Evolutionary conservation across 2,329 filamentous ascomycete species (phyloP).

Genomic region (Pseudogymnoascus sp.): DNA sequence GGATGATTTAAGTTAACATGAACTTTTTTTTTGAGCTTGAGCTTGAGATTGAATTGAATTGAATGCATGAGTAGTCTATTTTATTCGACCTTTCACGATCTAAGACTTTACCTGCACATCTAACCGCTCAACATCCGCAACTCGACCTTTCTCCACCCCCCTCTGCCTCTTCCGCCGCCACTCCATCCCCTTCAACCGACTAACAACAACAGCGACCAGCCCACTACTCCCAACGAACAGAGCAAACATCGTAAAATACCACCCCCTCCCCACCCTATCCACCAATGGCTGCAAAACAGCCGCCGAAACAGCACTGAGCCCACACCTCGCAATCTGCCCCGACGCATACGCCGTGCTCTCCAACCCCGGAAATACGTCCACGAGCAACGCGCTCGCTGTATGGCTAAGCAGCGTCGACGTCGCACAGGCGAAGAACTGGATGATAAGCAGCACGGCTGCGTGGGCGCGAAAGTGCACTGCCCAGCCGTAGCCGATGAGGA

Average conservation of each 20-base stretch:
- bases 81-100: neutral
- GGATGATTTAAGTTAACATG: too few species aligned
- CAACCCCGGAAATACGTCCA: conserved; percentile 19
- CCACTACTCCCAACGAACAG: neutral
- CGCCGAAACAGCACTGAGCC: conserved; percentile 16
- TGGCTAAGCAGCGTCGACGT: conserved; percentile 16
- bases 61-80: too few species aligned
- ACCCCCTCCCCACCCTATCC: conserved; percentile 33
- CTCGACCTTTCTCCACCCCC: conserved; percentile 13
- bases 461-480: conserved; percentile 13
- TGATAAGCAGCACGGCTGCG: neutral
- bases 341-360: conserved; percentile 18
- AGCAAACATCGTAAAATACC: conserved; percentile 35
- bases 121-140: neutral
- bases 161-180: neutral
- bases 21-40: too few species aligned
- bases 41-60: too few species aligned
- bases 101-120: neutral
- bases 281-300: conserved; percentile 21
- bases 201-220: conserved; percentile 4
- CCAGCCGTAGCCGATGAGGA: conserved; percentile 26
- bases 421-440: conserved; percentile 1
- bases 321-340: conserved; percentile 18
- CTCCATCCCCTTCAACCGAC: conserved; percentile 11
- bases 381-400: conserved; percentile 19